phyloP scores from a whole-genome alignment of 1,284 basidiomycete genomes.

The Exobasidium rhododendri region DNA sequence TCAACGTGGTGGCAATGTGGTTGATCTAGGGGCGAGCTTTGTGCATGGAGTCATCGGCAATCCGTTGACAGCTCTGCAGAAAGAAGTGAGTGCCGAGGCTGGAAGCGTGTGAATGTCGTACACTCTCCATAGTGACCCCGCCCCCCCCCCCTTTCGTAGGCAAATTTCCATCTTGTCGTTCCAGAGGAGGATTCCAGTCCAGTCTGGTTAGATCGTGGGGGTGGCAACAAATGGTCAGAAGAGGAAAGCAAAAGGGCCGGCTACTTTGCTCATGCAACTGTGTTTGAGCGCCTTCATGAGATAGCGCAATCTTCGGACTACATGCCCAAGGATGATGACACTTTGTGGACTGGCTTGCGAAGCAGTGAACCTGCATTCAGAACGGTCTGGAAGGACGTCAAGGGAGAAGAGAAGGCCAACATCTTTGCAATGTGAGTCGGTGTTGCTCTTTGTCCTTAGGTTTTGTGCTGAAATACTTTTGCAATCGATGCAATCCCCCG shows the following conservation, averaged over 20 bases:
- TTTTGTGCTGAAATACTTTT: no score
- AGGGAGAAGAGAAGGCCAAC: neutral
- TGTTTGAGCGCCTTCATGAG: neutral
- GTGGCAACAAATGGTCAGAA: neutral
- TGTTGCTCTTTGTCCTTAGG: no score
- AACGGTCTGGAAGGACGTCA: neutral
- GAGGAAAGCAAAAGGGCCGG: neutral
- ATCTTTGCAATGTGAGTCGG: neutral
- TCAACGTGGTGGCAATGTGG: neutral
- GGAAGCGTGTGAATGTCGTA: no score
- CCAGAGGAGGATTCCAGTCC: neutral
- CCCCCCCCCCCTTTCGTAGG: neutral
- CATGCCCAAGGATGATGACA: neutral
- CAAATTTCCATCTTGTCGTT: neutral
- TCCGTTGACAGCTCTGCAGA: neutral
- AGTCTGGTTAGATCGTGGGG: neutral
- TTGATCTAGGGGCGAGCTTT: constrained; percentile 5
- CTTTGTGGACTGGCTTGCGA: neutral
- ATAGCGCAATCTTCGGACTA: neutral
- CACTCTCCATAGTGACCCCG: no score
- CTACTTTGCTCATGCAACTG: neutral
- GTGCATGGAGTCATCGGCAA: neutral
- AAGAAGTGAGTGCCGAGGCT: neutral
- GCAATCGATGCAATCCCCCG: no score
- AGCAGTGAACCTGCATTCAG: neutral